These are phyloP conservation scores for Diaporthe destruens DNA, from an alignment of 2,329 filamentous ascomycete species.

Conservation along the genomic window DNA sequence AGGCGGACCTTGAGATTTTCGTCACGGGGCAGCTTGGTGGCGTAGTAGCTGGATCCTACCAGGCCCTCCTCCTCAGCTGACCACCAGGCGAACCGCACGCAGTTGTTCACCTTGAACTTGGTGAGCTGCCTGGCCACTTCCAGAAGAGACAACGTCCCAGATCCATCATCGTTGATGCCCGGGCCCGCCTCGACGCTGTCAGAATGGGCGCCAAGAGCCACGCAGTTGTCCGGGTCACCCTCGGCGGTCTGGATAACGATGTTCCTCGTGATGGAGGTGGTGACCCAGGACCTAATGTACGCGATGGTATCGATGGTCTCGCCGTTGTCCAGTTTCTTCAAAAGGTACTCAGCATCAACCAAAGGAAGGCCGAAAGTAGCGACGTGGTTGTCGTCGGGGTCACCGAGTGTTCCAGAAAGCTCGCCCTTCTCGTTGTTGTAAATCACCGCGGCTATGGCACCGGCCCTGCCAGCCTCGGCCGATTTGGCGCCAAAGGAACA, in stretches of 20 bases:
- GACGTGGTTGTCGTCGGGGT: constrained; percentile 69
- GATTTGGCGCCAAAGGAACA: constrained; percentile 82
- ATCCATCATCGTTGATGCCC: constrained; percentile 85
- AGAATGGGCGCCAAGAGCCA: constrained; percentile 75
- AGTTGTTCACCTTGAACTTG: constrained; percentile 72
- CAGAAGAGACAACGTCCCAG: constrained; percentile 72
- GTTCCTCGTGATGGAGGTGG: constrained; percentile 68
- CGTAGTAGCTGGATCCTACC: constrained; percentile 73
- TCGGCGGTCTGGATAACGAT: constrained; percentile 72
- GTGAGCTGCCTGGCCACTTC: constrained; percentile 72
- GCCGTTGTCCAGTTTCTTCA: constrained; percentile 66
- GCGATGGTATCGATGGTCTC: constrained; percentile 65
- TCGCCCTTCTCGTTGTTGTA: constrained; percentile 78
- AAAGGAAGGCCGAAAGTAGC: constrained; percentile 77
- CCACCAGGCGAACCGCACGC: constrained; percentile 77
- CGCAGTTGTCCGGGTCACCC: constrained; percentile 72
- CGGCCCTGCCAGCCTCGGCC: constrained; percentile 73
- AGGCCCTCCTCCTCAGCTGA: constrained; percentile 76
- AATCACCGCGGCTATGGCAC: constrained; percentile 78
- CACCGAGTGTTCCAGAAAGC: constrained; percentile 77
- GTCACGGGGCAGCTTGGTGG: constrained; percentile 63
- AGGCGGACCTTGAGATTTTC: constrained; percentile 74
- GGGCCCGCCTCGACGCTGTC: constrained; percentile 74
- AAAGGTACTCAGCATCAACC: constrained; percentile 67
- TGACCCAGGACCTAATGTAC: constrained; percentile 70